Evolutionary conservation across 768 basidiomycete genomes (phyloP).

Genomic region (Auricularia sp.): DNA sequence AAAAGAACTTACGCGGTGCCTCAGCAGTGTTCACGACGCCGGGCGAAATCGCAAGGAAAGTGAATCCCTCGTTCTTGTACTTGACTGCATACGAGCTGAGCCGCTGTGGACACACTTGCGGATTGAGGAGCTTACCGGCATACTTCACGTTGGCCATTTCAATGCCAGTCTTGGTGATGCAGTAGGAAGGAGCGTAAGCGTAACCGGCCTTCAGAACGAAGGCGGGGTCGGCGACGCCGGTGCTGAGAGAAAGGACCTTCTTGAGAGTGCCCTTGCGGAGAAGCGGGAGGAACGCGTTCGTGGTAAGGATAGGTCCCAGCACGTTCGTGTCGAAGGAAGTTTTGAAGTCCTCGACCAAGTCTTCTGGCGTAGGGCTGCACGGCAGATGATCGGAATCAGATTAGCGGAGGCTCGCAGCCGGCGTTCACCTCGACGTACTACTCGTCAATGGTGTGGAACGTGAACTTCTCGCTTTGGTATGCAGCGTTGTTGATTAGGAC

Average conservation of each 20-base stretch:
- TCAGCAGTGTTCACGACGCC: constrained; percentile 25
- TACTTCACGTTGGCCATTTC: neutral
- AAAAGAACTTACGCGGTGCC: constrained; percentile 1
- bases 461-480: neutral
- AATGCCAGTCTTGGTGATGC: constrained; percentile 20
- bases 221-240: constrained; percentile 21
- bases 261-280: constrained; percentile 17
- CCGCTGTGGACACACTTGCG: constrained; percentile 11
- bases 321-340: constrained; percentile 23
- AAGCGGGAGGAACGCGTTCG: constrained; percentile 31
- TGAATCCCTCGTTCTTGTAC: constrained; percentile 26
- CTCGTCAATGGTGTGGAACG: neutral
- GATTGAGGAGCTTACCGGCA: neutral
- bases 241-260: constrained; percentile 26
- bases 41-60: constrained; percentile 28
- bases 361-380: neutral
- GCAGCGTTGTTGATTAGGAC: constrained; percentile 30
- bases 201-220: constrained; percentile 12
- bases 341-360: neutral
- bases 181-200: constrained; percentile 16
- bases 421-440: neutral
- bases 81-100: constrained; percentile 26
- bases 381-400: neutral
- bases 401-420: constrained; percentile 7
- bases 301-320: constrained; percentile 25